phyloP scores from a whole-genome alignment of 106 monocot species.

The Chionographis japonica region DNA sequence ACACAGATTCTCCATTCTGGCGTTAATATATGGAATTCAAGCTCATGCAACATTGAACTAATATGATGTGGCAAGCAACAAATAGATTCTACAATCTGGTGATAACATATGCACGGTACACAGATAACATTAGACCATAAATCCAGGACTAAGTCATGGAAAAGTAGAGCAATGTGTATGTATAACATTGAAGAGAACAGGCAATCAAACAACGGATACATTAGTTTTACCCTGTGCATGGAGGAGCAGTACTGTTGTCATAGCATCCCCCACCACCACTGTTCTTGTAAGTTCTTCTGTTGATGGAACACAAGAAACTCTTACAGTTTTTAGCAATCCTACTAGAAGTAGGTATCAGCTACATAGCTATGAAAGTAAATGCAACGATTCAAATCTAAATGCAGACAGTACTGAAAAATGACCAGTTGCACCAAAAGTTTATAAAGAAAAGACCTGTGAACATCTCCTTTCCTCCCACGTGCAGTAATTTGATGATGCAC shows the following conservation, averaged over 20 bases:
- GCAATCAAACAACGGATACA: neutral
- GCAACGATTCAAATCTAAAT: neutral
- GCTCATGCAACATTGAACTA: no score
- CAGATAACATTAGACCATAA: no score
- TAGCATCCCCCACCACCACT: constrained; percentile 61
- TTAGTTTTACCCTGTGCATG: constrained; percentile 63
- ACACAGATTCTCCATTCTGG: no score
- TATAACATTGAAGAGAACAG: neutral
- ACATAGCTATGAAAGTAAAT: constrained; percentile 1
- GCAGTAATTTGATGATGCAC: constrained; percentile 74
- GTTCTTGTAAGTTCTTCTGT: constrained; percentile 74
- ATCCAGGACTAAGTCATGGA: neutral
- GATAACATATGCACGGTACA: no score
- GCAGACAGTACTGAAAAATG: neutral
- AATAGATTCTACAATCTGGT: no score
- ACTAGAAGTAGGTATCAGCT: neutral
- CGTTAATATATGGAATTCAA: no score
- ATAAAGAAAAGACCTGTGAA: constrained; percentile 7
- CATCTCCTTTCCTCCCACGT: constrained; percentile 40
- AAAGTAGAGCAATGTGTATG: neutral
- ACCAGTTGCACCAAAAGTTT: neutral
- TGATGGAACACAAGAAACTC: constrained; percentile 5
- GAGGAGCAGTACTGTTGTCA: constrained; percentile 72
- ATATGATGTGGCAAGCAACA: no score
- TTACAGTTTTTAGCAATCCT: neutral